Conservation (phyloP, 192 early-diverging fungal species). For the Linnemannia hyalina region DNA sequence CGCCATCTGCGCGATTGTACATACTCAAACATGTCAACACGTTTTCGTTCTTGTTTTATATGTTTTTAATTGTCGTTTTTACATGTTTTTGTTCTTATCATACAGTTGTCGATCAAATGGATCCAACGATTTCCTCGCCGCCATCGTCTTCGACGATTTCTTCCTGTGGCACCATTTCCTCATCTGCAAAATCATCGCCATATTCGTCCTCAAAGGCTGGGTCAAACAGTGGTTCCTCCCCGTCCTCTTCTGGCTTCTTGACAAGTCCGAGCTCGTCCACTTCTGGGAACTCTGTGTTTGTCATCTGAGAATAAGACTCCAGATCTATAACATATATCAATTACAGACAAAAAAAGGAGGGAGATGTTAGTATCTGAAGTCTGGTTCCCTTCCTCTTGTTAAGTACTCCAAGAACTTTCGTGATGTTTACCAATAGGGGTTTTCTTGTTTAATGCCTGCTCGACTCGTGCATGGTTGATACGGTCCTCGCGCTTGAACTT, state of each 20-base stretch:
- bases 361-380: too few relatives aligned
- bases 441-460: conserved; percentile 39
- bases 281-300: conserved; percentile 30
- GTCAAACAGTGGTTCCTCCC: conserved; percentile 12
- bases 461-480: conserved; percentile 36
- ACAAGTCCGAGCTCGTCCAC: conserved; percentile 13
- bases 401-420: not conserved
- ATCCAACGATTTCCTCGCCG: conserved; percentile 44
- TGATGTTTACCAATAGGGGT: conserved; percentile 48
- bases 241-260: conserved; percentile 27
- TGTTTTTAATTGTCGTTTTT: too few relatives aligned
- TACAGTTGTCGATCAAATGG: not conserved
- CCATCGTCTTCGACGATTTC: conserved; percentile 22
- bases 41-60: not conserved
- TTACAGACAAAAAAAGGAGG: not conserved
- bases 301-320: conserved; percentile 36
- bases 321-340: conserved; percentile 12
- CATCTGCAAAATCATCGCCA: conserved; percentile 13
- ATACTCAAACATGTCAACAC: not conserved
- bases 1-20: not conserved
- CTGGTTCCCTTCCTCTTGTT: too few relatives aligned
- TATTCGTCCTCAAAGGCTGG: conserved; percentile 26
- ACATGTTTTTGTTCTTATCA: too few relatives aligned
- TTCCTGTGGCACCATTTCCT: conserved; percentile 1
- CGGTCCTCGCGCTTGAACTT: conserved; percentile 61